Evolutionary conservation across 2,329 filamentous ascomycete species (phyloP).

Genomic region (Chaetomium sp.): DNA sequence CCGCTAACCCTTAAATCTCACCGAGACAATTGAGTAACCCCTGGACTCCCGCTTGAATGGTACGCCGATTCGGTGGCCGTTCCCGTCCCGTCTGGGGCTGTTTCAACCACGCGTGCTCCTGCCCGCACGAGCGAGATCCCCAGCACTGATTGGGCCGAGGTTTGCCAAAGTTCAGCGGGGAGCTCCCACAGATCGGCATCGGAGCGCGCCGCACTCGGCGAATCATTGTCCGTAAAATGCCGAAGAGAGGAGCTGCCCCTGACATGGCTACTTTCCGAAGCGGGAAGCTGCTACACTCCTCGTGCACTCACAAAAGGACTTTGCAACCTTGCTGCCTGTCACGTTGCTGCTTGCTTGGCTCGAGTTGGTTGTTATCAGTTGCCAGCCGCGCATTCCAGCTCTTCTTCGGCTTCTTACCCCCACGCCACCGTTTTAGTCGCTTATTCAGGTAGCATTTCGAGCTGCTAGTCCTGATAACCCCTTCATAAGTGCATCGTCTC

Average conservation of each 20-base stretch:
- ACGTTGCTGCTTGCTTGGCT: not conserved
- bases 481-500: too few species aligned
- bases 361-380: not conserved
- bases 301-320: not conserved
- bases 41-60: not conserved
- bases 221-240: slow-evolving; percentile 2
- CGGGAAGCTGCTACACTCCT: not conserved
- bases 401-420: not conserved
- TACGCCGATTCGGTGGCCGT: not conserved
- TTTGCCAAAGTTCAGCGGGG: not conserved
- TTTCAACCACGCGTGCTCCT: slow-evolving; percentile 13
- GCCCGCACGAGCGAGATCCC: slow-evolving; percentile 13
- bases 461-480: not conserved
- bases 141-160: slow-evolving; percentile 14
- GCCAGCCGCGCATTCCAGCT: not conserved
- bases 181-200: slow-evolving; percentile 13
- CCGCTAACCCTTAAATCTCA: slow-evolving; percentile 14
- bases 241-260: slow-evolving; percentile 2
- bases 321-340: not conserved
- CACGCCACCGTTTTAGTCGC: not conserved
- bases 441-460: not conserved
- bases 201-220: not conserved
- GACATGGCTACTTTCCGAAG: slow-evolving; percentile 10
- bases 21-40: not conserved
- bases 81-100: not conserved